A percentile compares a stretch with the other conserved stretches of the same genome.
Conservation (phyloP, 495 filamentous ascomycete genomes). For the Sordaria brevicollis region DNA sequence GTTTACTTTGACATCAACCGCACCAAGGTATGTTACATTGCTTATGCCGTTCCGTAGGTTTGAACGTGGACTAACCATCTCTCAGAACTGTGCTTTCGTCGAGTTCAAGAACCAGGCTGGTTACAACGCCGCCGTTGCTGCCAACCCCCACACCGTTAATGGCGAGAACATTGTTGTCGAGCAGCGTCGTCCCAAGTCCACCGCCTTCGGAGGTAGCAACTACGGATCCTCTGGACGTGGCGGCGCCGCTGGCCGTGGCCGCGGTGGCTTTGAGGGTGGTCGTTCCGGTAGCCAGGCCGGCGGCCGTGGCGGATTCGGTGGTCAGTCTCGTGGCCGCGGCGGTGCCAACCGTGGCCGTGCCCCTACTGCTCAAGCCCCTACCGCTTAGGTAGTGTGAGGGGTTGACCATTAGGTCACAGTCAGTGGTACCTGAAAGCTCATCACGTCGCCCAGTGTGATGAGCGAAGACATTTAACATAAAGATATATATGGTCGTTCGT, state of each 20-base stretch:
- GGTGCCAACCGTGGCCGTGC: conserved; percentile 45
- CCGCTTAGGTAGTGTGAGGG: conserved; percentile 13
- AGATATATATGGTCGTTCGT: conserved; percentile 1
- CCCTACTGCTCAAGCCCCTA: conserved; percentile 21
- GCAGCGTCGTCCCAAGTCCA: conserved; percentile 70
- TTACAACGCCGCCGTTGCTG: conserved; percentile 69
- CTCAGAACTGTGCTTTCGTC: conserved; percentile 89
- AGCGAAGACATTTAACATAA: neutral
- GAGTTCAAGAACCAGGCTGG: conserved; percentile 74
- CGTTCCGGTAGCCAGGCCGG: conserved; percentile 52
- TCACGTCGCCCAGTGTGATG: neutral
- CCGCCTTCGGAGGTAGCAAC: conserved; percentile 52
- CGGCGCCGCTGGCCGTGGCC: conserved; percentile 49
- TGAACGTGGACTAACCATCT: conserved; percentile 13
- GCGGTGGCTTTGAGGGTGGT: conserved; percentile 49
- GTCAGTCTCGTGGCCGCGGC: conserved; percentile 44
- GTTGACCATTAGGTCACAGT: neutral
- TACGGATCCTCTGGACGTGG: conserved; percentile 49
- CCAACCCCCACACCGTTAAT: conserved; percentile 77
- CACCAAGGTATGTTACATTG: conserved; percentile 56
- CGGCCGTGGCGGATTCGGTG: conserved; percentile 55
- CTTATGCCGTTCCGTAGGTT: neutral
- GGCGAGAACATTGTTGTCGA: conserved; percentile 77
- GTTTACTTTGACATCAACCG: conserved; percentile 84
- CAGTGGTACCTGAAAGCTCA: neutral